Evolutionary conservation across 768 basidiomycete genomes (phyloP).

Genomic region (Boletus huronensis): DNA sequence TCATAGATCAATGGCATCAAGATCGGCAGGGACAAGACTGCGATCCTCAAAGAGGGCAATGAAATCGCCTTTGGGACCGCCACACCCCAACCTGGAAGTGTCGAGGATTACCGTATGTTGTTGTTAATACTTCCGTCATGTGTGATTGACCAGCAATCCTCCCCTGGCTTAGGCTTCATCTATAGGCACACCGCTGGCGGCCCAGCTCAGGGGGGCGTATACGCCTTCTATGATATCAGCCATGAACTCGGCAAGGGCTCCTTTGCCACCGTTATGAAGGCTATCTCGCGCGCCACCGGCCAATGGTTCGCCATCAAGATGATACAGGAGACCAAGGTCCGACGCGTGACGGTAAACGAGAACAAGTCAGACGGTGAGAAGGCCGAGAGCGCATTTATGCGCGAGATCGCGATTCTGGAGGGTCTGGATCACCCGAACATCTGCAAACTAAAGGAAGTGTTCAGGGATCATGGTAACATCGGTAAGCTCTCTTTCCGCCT

Average conservation of each 20-base stretch:
- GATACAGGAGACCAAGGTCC: constrained; percentile 55
- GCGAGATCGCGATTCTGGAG: constrained; percentile 80
- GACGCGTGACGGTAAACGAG: constrained; percentile 34
- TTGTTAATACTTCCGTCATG: neutral
- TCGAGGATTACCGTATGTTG: constrained; percentile 73
- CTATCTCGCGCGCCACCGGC: constrained; percentile 67
- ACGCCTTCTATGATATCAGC: constrained; percentile 62
- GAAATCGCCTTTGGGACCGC: constrained; percentile 82
- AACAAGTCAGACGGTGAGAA: constrained; percentile 29
- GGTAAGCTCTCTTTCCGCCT: constrained; percentile 38
- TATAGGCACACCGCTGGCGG: constrained; percentile 62
- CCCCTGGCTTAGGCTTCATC: constrained; percentile 52
- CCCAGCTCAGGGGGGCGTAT: constrained; percentile 49
- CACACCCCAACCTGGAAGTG: constrained; percentile 41
- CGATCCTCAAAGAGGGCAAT: constrained; percentile 59
- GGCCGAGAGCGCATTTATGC: constrained; percentile 44
- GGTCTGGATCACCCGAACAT: constrained; percentile 78
- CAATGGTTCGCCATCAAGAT: constrained; percentile 86
- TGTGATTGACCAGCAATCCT: neutral
- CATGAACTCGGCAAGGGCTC: constrained; percentile 83
- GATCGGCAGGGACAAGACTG: constrained; percentile 38
- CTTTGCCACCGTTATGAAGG: constrained; percentile 88
- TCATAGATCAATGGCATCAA: constrained; percentile 38
- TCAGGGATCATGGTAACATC: constrained; percentile 59
- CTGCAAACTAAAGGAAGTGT: constrained; percentile 74